Evolutionary conservation across 805 yeast genomes (phyloP).

Genomic region (Kuraishia borneana): DNA sequence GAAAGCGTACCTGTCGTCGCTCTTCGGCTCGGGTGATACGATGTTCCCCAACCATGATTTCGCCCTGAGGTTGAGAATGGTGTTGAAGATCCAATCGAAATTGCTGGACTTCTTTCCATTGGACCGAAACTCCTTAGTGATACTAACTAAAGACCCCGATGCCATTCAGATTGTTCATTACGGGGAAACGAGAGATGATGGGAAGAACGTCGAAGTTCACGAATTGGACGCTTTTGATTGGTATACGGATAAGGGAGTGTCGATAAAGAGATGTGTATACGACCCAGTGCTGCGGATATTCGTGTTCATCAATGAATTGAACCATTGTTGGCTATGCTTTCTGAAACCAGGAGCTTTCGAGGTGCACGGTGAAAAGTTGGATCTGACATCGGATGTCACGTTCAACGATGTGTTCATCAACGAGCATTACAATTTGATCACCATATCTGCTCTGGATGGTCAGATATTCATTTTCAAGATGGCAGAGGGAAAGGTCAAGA

Average conservation of each 20-base stretch:
- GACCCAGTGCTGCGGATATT: conserved; percentile 14
- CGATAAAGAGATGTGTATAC: conserved; percentile 9
- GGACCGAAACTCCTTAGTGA: conserved; percentile 12
- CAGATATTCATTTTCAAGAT: conserved; percentile 24
- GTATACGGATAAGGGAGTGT: conserved; percentile 12
- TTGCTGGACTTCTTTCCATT: conserved; percentile 17
- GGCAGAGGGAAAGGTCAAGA: conserved; percentile 15
- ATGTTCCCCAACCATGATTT: conserved; percentile 20
- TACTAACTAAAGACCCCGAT: conserved; percentile 18
- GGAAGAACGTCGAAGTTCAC: conserved; percentile 16
- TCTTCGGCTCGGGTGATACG: conserved; percentile 11
- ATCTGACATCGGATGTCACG: conserved; percentile 1
- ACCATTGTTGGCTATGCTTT: conserved; percentile 17
- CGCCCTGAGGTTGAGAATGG: conserved; percentile 20
- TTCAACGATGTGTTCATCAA: conserved; percentile 23
- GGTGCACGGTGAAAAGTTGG: conserved; percentile 12
- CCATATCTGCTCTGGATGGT: conserved; percentile 26
- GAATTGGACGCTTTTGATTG: conserved; percentile 19
- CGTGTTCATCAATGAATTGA: conserved; percentile 17
- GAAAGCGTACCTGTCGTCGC: conserved; percentile 14
- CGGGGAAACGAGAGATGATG: conserved; percentile 11
- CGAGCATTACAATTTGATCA: conserved; percentile 26
- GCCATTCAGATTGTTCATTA: conserved; percentile 20
- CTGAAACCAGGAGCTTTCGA: conserved; percentile 3
- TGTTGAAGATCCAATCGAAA: conserved; percentile 21